These are phyloP conservation scores for Geranium brycei DNA, from an alignment of 345 rosid species.

Conservation along the genomic window DNA sequence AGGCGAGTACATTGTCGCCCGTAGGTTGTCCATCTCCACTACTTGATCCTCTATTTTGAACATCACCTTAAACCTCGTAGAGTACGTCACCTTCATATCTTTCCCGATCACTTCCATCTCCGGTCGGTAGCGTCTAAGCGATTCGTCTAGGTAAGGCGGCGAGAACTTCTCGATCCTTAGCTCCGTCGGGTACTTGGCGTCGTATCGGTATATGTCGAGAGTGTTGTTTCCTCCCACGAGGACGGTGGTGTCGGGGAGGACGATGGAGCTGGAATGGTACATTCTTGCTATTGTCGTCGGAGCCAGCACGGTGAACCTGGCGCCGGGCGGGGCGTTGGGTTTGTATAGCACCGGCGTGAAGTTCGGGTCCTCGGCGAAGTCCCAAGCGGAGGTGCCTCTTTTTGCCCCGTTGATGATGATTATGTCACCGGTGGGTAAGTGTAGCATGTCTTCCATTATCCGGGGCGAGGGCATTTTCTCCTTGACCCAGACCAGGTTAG, in stretches of 20 bases:
- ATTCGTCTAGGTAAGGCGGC: slow-evolving; percentile 29
- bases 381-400: slow-evolving; percentile 27
- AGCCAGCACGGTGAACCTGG: slow-evolving; percentile 20
- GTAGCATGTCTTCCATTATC: slow-evolving; percentile 37
- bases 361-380: slow-evolving; percentile 16
- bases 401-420: slow-evolving; percentile 45
- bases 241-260: slow-evolving; percentile 40
- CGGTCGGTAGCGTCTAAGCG: slow-evolving; percentile 25
- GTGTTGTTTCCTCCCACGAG: slow-evolving; percentile 50
- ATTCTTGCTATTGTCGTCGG: slow-evolving; percentile 35
- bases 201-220: slow-evolving; percentile 19
- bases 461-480: slow-evolving; percentile 51
- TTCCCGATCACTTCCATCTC: background rate
- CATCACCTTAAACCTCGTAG: slow-evolving; percentile 13
- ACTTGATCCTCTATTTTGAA: slow-evolving; percentile 16
- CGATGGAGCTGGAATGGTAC: slow-evolving; percentile 45
- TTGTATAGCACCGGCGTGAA: slow-evolving; percentile 24
- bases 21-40: slow-evolving; percentile 11
- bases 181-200: slow-evolving; percentile 35
- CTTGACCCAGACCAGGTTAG: slow-evolving; percentile 29
- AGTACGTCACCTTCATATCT: slow-evolving; percentile 10
- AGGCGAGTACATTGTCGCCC: slow-evolving; percentile 13
- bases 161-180: slow-evolving; percentile 38
- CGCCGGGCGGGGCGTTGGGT: slow-evolving; percentile 17
- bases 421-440: slow-evolving; percentile 39